Conservation (phyloP, 768 basidiomycete species). For the Lepiota subincarnata region DNA sequence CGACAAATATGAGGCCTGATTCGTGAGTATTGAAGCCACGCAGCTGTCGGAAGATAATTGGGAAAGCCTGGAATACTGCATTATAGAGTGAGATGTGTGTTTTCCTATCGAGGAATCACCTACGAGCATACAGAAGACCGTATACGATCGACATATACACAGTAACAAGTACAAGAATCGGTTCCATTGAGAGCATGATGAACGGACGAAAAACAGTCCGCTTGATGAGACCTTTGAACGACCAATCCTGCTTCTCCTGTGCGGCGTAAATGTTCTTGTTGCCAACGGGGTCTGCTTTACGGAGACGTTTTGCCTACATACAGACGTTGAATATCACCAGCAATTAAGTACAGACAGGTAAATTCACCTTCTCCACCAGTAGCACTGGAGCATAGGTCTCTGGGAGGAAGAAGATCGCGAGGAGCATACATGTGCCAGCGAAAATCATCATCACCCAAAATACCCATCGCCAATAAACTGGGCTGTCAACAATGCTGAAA, state of each 20-base stretch:
- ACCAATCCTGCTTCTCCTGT: conserved; percentile 58
- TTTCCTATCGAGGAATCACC: conserved; percentile 17
- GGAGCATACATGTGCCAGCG: conserved; percentile 44
- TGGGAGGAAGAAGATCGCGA: conserved; percentile 45
- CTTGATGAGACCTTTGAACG: conserved; percentile 41
- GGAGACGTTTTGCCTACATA: conserved; percentile 33
- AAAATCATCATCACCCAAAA: conserved; percentile 73
- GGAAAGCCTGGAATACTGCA: conserved; percentile 57
- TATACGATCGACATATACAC: conserved; percentile 61
- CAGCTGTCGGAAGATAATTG: conserved; percentile 35
- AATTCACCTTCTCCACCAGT: conserved; percentile 36
- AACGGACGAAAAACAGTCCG: conserved; percentile 60
- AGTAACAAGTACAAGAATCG: conserved; percentile 58
- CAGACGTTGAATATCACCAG: neutral
- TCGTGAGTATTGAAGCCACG: conserved; percentile 36
- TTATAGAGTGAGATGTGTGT: neutral
- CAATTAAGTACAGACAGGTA: too few relatives aligned
- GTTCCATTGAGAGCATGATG: conserved; percentile 57
- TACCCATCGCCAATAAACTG: conserved; percentile 58
- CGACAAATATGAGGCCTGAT: conserved; percentile 51
- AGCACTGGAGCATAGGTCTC: conserved; percentile 69
- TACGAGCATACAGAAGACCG: conserved; percentile 55
- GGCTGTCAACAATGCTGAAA: conserved; percentile 42
- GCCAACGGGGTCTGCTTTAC: conserved; percentile 43
- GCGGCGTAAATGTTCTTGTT: conserved; percentile 48